These are phyloP conservation scores for Fusarium nurragi DNA, from an alignment of 2,329 filamentous ascomycete genomes.

Conservation along the genomic window DNA sequence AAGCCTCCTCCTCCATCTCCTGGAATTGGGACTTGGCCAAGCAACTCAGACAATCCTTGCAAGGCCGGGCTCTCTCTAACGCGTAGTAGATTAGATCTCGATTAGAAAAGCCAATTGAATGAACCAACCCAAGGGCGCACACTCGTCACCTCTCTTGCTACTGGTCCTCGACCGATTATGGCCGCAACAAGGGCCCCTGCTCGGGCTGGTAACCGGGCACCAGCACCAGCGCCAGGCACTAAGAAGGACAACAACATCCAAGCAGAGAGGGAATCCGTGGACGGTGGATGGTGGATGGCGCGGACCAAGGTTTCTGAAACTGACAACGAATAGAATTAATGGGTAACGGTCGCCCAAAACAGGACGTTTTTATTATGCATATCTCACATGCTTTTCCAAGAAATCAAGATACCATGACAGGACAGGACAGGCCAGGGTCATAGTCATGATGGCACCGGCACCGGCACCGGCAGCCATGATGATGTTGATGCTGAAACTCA, in stretches of 20 bases:
- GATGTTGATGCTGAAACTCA: slow-evolving; percentile 27
- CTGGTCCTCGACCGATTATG: slow-evolving; percentile 14
- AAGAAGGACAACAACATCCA: not conserved
- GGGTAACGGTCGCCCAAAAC: not conserved
- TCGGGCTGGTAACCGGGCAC: not conserved
- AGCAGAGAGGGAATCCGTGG: slow-evolving; percentile 5
- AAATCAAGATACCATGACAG: not conserved
- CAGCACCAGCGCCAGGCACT: not conserved
- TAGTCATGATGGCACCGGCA: slow-evolving; percentile 20
- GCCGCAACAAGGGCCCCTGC: slow-evolving; percentile 7
- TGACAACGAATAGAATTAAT: not conserved
- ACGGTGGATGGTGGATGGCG: slow-evolving; percentile 15
- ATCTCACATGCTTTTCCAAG: slow-evolving; percentile 3
- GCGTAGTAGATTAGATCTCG: slow-evolving; percentile 36
- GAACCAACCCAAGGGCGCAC: slow-evolving; percentile 33
- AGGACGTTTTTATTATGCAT: slow-evolving; percentile 17
- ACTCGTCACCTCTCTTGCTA: slow-evolving; percentile 26
- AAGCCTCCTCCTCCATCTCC: slow-evolving; percentile 4
- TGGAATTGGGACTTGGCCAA: not conserved
- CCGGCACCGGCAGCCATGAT: slow-evolving; percentile 19
- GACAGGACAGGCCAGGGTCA: not conserved
- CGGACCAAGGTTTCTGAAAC: slow-evolving; percentile 27
- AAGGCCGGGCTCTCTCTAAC: slow-evolving; percentile 12
- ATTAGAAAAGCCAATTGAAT: slow-evolving; percentile 41
- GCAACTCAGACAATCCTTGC: slow-evolving; percentile 18